Conservation (phyloP, 192 early-diverging fungal species). For the Thamnidium elegans region DNA sequence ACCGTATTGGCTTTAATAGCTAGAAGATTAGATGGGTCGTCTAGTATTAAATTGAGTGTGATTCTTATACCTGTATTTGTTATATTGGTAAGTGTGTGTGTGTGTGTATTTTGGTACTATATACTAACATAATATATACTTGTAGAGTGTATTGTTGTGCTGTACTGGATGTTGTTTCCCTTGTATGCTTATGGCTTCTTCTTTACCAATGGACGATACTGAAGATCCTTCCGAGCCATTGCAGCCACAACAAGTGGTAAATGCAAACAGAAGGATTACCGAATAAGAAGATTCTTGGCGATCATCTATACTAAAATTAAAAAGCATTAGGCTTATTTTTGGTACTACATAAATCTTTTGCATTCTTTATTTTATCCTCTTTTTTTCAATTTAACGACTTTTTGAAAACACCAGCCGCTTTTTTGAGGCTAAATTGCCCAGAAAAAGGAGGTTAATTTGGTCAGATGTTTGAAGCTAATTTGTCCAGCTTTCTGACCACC, state of each 20-base stretch:
- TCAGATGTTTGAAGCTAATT: no score
- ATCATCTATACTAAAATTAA: no score
- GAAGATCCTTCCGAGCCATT: constrained; percentile 16
- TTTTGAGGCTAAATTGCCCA: no score
- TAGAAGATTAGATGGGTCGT: constrained; percentile 41
- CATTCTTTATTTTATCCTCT: no score
- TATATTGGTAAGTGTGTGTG: constrained; percentile 30
- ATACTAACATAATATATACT: not conserved
- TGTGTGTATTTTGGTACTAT: not conserved
- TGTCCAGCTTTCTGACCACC: no score
- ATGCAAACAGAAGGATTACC: constrained; percentile 17
- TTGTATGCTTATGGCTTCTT: constrained; percentile 41
- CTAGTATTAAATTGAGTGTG: constrained; percentile 44
- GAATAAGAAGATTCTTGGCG: not conserved
- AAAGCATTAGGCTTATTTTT: no score
- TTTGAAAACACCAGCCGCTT: no score
- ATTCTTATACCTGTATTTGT: constrained; percentile 66
- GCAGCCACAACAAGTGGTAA: not conserved
- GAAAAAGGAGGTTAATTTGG: no score
- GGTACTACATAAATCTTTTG: no score
- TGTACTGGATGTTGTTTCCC: constrained; percentile 54
- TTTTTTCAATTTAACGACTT: no score
- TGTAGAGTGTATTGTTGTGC: constrained; percentile 43
- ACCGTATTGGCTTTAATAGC: constrained; percentile 48
- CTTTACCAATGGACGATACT: constrained; percentile 20